A percentile compares a stretch with the other conserved stretches of the same genome.
phyloP scores from a whole-genome alignment of 257 asterid species.

The Solanum tarijense region DNA sequence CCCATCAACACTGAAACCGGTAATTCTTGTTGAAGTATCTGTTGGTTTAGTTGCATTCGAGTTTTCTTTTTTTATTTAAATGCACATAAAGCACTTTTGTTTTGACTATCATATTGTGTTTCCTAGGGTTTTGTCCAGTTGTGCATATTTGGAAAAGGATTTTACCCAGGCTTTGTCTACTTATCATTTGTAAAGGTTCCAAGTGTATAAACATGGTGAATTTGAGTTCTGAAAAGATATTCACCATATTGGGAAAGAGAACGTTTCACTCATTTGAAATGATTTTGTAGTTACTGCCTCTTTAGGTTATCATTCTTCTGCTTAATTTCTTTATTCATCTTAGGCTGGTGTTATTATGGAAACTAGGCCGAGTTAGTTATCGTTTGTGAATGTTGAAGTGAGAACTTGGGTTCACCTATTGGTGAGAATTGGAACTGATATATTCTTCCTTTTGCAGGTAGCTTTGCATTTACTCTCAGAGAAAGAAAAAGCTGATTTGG shows the following conservation, averaged over 20 bases:
- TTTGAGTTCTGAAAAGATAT: background rate
- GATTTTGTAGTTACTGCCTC: background rate
- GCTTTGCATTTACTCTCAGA: constrained; percentile 80
- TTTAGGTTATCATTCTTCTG: background rate
- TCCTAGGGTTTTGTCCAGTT: background rate
- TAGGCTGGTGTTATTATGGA: background rate
- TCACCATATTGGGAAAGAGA: background rate
- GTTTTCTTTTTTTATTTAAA: constrained; percentile 1
- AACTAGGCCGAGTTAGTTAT: background rate
- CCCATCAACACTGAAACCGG: constrained; percentile 86
- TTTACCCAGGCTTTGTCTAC: background rate
- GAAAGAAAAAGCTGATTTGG: constrained; percentile 51
- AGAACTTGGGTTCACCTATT: background rate
- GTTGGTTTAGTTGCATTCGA: background rate
- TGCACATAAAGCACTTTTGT: background rate
- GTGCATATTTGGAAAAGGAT: background rate
- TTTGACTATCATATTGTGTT: background rate
- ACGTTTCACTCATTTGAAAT: background rate
- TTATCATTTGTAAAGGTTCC: background rate
- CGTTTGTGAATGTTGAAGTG: background rate
- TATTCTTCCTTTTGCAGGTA: constrained; percentile 40
- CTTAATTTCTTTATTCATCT: background rate
- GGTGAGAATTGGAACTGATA: constrained; percentile 13
- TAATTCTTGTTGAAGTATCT: constrained; percentile 20
- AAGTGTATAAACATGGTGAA: background rate